These are phyloP conservation scores for Floccularia luteovirens DNA, from an alignment of 768 basidiomycete species.

Conservation along the genomic window DNA sequence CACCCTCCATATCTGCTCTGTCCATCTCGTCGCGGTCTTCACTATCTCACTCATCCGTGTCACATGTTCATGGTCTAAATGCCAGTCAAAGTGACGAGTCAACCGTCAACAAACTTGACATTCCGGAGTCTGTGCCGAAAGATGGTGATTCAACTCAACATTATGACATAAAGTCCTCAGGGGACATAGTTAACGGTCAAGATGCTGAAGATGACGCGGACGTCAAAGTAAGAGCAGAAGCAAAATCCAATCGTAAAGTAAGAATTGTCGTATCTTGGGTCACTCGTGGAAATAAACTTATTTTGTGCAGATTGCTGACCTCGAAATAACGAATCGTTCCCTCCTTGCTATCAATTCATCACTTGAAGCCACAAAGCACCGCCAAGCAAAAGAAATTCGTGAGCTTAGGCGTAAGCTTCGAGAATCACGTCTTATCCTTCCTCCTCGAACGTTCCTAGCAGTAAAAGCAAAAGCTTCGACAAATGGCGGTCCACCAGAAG, in stretches of 20 bases:
- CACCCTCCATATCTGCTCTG: conserved; percentile 63
- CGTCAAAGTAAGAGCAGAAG: conserved; percentile 56
- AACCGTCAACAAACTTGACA: too few species aligned
- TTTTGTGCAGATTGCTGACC: conserved; percentile 68
- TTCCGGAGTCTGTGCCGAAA: too few species aligned
- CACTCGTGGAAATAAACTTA: not conserved
- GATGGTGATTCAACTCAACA: too few species aligned
- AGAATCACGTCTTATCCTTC: conserved; percentile 73
- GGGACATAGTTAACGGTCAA: conserved; percentile 17
- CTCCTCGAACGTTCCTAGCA: conserved; percentile 52
- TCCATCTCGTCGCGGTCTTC: conserved; percentile 80
- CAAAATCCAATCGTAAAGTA: conserved; percentile 87
- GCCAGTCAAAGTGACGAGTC: conserved; percentile 28
- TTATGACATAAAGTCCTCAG: conserved; percentile 16
- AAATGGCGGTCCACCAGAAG: conserved; percentile 34
- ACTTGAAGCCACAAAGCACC: conserved; percentile 72
- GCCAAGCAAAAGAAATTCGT: conserved; percentile 79
- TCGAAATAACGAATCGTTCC: conserved; percentile 87
- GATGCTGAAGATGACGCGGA: conserved; percentile 32
- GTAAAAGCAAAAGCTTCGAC: conserved; percentile 54
- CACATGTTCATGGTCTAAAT: conserved; percentile 27
- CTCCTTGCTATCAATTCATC: conserved; percentile 79
- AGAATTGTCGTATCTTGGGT: conserved; percentile 10
- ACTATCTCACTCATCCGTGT: conserved; percentile 44
- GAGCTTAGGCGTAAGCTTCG: conserved; percentile 78